Evolutionary conservation across 768 basidiomycete genomes (phyloP).

Genomic region (Rubroboletus pulcherrimus): DNA sequence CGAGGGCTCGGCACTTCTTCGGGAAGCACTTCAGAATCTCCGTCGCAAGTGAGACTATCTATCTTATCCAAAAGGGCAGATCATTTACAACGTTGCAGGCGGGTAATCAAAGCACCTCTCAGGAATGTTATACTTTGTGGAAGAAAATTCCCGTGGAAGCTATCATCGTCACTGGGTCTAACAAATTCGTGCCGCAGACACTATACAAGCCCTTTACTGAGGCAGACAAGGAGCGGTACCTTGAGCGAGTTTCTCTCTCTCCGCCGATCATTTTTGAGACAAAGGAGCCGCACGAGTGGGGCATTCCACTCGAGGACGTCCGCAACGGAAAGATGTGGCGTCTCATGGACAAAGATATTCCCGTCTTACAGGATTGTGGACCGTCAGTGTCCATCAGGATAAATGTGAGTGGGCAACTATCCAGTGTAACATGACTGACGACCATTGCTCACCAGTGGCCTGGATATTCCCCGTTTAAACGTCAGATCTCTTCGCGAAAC

Average conservation of each 20-base stretch:
- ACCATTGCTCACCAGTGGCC: constrained; percentile 52
- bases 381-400: constrained; percentile 72
- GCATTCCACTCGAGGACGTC: constrained; percentile 58
- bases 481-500: constrained; percentile 72
- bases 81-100: constrained; percentile 1
- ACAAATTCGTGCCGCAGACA: constrained; percentile 57
- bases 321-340: constrained; percentile 51
- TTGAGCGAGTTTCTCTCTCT: constrained; percentile 61
- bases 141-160: constrained; percentile 7
- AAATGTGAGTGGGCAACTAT: constrained; percentile 40
- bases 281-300: constrained; percentile 50
- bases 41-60: constrained; percentile 1
- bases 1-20: neutral
- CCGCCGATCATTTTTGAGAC: constrained; percentile 58
- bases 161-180: constrained; percentile 28
- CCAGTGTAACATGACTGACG: neutral
- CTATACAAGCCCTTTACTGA: constrained; percentile 71
- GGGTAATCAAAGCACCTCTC: constrained; percentile 1
- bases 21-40: neutral
- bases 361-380: constrained; percentile 62
- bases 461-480: constrained; percentile 68
- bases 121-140: constrained; percentile 15
- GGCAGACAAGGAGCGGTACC: constrained; percentile 67
- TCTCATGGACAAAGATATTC: constrained; percentile 52
- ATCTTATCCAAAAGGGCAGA: neutral